A percentile compares a stretch with the other conserved stretches of the same genome.
Evolutionary conservation across 2,329 filamentous ascomycete species (phyloP).

Genomic region (Fusarium denticulatum): DNA sequence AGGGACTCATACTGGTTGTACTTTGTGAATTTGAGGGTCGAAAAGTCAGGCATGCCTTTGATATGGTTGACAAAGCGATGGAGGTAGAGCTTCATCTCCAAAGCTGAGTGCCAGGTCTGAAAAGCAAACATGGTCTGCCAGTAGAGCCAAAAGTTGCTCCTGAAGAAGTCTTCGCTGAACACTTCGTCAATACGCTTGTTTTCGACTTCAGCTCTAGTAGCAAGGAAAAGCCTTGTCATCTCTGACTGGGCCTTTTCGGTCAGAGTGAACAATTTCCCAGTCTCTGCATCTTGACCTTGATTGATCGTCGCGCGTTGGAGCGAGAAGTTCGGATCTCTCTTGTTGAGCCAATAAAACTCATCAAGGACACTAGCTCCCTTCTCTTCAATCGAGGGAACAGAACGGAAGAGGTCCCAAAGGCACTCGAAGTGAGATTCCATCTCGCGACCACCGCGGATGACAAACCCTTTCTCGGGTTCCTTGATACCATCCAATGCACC

Average conservation of each 20-base stretch:
- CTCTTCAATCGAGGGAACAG: not conserved
- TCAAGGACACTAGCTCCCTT: not conserved
- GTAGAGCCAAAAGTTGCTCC: conserved; percentile 1
- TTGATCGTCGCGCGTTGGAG: conserved; percentile 1
- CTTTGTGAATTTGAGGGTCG: not conserved
- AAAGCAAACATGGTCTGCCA: conserved; percentile 12
- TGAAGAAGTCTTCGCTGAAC: not conserved
- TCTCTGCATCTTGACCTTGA: not conserved
- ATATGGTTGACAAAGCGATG: conserved; percentile 7
- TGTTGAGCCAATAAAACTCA: conserved; percentile 7
- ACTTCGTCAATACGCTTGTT: not conserved
- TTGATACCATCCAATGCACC: not conserved
- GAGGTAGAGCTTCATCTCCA: not conserved
- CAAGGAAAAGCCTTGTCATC: not conserved
- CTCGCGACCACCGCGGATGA: not conserved
- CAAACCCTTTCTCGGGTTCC: not conserved
- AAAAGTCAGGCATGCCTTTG: conserved; percentile 2
- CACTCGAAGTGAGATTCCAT: conserved; percentile 7
- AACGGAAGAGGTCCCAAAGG: conserved; percentile 1
- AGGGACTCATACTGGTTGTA: conserved; percentile 3
- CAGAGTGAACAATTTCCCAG: not conserved
- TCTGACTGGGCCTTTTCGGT: not conserved
- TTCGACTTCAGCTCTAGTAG: not conserved
- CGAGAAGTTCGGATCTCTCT: not conserved
- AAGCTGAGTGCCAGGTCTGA: not conserved